Conservation (phyloP, 2,329 filamentous ascomycete genomes). For the Achaetomium macrosporum region DNA sequence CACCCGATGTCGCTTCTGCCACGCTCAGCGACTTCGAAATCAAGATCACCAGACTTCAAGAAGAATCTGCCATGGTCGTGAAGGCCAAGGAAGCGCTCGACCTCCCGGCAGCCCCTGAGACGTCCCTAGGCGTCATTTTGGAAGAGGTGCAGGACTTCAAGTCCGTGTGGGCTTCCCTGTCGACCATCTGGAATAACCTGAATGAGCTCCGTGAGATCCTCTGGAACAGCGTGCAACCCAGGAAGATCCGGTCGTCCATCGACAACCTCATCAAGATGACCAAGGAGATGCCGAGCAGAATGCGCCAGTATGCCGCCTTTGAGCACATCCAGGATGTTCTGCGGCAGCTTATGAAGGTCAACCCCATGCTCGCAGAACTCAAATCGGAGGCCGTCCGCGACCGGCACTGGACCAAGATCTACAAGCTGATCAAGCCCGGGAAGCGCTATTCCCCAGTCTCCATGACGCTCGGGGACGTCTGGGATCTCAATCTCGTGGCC, state of each 20-base stretch:
- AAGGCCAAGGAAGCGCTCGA: conserved; percentile 97
- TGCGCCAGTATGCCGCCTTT: conserved; percentile 99
- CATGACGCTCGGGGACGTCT: conserved; percentile 96
- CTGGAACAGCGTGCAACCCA: conserved; percentile 92
- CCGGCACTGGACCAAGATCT: conserved; percentile 95
- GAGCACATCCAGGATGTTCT: conserved; percentile 94
- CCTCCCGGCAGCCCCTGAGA: conserved; percentile 72
- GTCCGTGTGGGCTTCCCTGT: conserved; percentile 93
- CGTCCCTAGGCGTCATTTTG: conserved; percentile 74
- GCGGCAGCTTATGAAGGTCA: conserved; percentile 84
- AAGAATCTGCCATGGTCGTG: conserved; percentile 86
- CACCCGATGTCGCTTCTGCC: conserved; percentile 78
- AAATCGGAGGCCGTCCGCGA: conserved; percentile 96
- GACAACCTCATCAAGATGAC: conserved; percentile 95
- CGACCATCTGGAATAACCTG: conserved; percentile 92
- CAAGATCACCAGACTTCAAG: conserved; percentile 77
- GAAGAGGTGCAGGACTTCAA: conserved; percentile 99
- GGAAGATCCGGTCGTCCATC: conserved; percentile 83
- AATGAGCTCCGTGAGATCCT: conserved; percentile 88
- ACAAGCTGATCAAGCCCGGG: conserved; percentile 87
- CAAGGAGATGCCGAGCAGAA: conserved; percentile 97
- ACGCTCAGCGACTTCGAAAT: conserved; percentile 78
- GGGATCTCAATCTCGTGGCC: conserved; percentile 87
- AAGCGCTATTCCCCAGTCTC: conserved; percentile 91
- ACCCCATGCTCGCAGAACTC: conserved; percentile 78